phyloP scores from a whole-genome alignment of 352 stramenopile genomes.

The Globisporangium carolinianum region DNA sequence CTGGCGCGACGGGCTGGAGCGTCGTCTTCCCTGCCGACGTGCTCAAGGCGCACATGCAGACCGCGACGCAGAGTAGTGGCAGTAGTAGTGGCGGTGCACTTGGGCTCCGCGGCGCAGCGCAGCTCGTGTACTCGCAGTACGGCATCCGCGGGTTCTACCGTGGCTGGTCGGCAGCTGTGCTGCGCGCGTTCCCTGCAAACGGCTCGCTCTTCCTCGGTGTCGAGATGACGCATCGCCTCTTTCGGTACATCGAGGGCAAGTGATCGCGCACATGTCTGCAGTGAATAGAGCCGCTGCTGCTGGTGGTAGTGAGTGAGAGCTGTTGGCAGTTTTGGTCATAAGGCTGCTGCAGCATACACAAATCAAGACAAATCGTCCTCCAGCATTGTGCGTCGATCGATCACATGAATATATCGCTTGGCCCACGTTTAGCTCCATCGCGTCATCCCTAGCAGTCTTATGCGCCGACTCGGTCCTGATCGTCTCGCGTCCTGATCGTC shows the following conservation, averaged over 20 bases:
- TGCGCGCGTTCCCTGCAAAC: slow-evolving; percentile 85
- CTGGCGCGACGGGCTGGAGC: slow-evolving; percentile 74
- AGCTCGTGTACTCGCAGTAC: slow-evolving; percentile 52
- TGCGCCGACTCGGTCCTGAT: too few species aligned
- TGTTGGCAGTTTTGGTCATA: too few species aligned
- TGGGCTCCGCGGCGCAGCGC: slow-evolving; percentile 40
- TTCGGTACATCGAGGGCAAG: slow-evolving; percentile 44
- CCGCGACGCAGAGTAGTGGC: slow-evolving; percentile 18
- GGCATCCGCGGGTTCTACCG: slow-evolving; percentile 80
- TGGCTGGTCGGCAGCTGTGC: slow-evolving; percentile 76
- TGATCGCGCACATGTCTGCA: background rate
- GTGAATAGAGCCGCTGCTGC: too few species aligned
- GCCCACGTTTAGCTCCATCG: too few species aligned
- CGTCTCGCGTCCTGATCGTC: too few species aligned
- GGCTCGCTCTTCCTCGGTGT: slow-evolving; percentile 87
- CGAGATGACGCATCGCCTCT: slow-evolving; percentile 81
- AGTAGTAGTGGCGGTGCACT: slow-evolving; percentile 10
- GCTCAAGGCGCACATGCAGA: slow-evolving; percentile 84
- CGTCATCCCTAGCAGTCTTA: too few species aligned
- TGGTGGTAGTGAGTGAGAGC: too few species aligned
- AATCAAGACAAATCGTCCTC: too few species aligned
- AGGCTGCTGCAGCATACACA: too few species aligned
- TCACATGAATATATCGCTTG: too few species aligned
- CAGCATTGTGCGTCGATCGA: too few species aligned
- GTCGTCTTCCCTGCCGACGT: slow-evolving; percentile 84